Conservation (phyloP, 1,284 basidiomycete species). For the Leucoagaricus sp. region DNA sequence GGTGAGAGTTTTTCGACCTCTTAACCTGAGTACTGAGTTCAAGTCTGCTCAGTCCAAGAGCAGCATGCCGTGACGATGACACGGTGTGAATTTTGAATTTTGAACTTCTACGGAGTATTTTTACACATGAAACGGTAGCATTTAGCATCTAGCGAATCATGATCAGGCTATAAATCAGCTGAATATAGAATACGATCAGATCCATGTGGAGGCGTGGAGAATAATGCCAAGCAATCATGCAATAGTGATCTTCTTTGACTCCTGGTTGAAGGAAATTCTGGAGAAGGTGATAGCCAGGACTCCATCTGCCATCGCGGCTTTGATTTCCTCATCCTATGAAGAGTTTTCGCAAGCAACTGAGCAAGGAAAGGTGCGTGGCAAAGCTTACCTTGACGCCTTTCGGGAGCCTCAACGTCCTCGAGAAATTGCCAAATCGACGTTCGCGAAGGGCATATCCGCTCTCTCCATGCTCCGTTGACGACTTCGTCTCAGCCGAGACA, state of each 20-base stretch:
- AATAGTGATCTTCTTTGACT: slow-evolving; percentile 11
- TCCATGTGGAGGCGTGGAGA: no score
- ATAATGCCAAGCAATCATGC: not conserved
- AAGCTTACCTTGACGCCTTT: slow-evolving; percentile 12
- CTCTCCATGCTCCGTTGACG: slow-evolving; percentile 11
- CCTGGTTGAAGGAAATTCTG: slow-evolving; percentile 1
- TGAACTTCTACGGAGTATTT: no score
- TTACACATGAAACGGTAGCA: no score
- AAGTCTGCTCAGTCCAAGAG: no score
- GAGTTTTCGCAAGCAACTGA: no score
- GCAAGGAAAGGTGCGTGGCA: not conserved
- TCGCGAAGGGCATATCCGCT: slow-evolving; percentile 14
- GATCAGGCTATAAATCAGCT: no score
- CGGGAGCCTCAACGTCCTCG: slow-evolving; percentile 16
- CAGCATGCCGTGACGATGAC: no score
- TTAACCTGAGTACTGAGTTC: no score
- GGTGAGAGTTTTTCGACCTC: no score
- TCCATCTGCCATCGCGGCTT: slow-evolving; percentile 10
- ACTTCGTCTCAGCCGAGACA: slow-evolving; percentile 9
- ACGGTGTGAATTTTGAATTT: no score
- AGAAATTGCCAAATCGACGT: slow-evolving; percentile 16
- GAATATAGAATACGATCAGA: no score
- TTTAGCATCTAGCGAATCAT: no score
- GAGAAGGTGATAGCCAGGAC: slow-evolving; percentile 14
- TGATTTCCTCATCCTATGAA: slow-evolving; percentile 3